Evolutionary conservation across 805 yeast genomes (phyloP).

Genomic region (Metschnikowia peoriensis): DNA sequence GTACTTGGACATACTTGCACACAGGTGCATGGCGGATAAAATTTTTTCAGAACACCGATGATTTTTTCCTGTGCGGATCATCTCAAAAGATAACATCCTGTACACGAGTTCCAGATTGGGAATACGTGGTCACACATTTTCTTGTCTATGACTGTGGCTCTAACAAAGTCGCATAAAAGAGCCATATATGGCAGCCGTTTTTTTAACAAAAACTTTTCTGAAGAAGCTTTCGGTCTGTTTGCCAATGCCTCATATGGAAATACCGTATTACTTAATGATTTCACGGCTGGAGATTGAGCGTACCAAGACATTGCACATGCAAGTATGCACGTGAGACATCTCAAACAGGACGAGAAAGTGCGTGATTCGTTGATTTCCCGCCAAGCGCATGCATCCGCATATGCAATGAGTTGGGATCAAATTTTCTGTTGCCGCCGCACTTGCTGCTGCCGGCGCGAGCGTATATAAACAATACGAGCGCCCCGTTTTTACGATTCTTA

Average conservation of each 20-base stretch:
- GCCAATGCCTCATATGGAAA: too few relatives aligned
- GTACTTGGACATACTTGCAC: too few relatives aligned
- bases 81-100: not conserved
- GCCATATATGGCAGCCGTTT: too few relatives aligned
- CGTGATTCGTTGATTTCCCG: constrained; percentile 1
- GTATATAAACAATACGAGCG: not conserved
- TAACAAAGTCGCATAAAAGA: not conserved
- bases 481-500: not conserved
- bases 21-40: not conserved
- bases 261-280: too few relatives aligned
- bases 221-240: too few relatives aligned
- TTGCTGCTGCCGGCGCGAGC: not conserved
- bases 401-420: not conserved
- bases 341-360: not conserved
- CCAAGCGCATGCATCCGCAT: not conserved
- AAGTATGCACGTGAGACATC: not conserved
- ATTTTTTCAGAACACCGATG: not conserved
- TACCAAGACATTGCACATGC: not conserved
- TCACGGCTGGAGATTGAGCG: too few relatives aligned
- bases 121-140: not conserved
- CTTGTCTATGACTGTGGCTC: not conserved
- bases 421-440: not conserved
- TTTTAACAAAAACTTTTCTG: too few relatives aligned
- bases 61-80: not conserved
- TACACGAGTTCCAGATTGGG: not conserved